Evolutionary conservation across 805 yeast genomes (phyloP).

Genomic region (Saccharomycopsis olivae): DNA sequence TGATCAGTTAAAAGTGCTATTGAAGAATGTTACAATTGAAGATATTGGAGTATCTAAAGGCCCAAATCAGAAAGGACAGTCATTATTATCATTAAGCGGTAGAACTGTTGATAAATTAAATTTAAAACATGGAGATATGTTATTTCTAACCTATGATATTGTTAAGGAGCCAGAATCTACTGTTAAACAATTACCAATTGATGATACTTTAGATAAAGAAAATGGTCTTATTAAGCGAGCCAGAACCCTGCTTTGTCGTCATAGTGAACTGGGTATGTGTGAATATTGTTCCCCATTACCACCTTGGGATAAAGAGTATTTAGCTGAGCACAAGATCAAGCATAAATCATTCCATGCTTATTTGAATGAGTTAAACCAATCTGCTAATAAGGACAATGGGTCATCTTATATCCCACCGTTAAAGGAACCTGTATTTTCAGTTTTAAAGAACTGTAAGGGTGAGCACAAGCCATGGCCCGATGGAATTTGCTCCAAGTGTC

Average conservation of each 20-base stretch:
- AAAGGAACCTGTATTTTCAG: slow-evolving; percentile 57
- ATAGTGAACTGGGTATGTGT: slow-evolving; percentile 93
- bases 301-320: slow-evolving; percentile 83
- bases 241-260: slow-evolving; percentile 61
- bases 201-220: slow-evolving; percentile 49
- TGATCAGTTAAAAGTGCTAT: not conserved
- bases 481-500: slow-evolving; percentile 94
- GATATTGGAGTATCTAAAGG: not conserved
- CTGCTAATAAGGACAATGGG: slow-evolving; percentile 47
- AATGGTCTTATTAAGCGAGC: slow-evolving; percentile 66
- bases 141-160: slow-evolving; percentile 33
- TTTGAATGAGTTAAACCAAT: slow-evolving; percentile 59
- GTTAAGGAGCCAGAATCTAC: not conserved
- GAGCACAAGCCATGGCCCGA: slow-evolving; percentile 93
- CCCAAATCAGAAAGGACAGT: not conserved
- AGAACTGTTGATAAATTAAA: no score
- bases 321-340: slow-evolving; percentile 66
- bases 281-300: slow-evolving; percentile 94
- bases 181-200: slow-evolving; percentile 47
- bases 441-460: slow-evolving; percentile 48
- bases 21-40: not conserved
- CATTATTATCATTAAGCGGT: not conserved
- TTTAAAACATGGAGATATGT: slow-evolving; percentile 46
- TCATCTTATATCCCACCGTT: slow-evolving; percentile 74
- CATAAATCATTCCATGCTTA: slow-evolving; percentile 84